Evolutionary conservation across 768 basidiomycete species (phyloP), one percentile per base, ranked within the genome.

Genomic region (Albatrellus ellisii): DNA sequence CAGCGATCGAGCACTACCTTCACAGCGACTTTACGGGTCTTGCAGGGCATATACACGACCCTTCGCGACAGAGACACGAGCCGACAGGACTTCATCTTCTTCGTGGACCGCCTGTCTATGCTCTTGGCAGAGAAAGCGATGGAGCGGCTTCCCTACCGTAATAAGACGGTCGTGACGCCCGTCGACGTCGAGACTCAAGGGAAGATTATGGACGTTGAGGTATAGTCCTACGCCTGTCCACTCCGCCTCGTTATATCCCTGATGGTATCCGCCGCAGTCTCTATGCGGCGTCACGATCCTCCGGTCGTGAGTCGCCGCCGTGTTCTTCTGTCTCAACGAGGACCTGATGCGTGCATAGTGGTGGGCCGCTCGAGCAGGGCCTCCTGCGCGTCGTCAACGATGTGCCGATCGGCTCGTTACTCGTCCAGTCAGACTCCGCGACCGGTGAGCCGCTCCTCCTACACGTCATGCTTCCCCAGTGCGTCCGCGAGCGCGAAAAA

Each of bases 61-160:
- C 55, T 99, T 17, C 73, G 94, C 6, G 79, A 89, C 51, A 65
- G 62, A 42, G 69, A 62, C n/a, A 80, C 85, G 0, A 62, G 63
- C 10, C 67, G 79, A 14, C 84, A 85, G 51, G 90, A 97, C 54
- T 98, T 97, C 54, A 78, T 97, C 28, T 94, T 95, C 66, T 90
- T 89, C 55, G 75, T 76, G 0, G 90, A 95, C 56, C 72, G 94
- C 14, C 63, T 98, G 2, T 75, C 92, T 0, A 90, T 87, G 0
- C 60, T 88, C 15, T 61, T 98, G 18, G 75, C 86, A 4, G 94
- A 98, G 59, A 71, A 77, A 56, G 88, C 90, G 0, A 65, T 92
- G 54, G 79, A 81, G 32, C 68, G 77, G 45, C 68, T 98, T n/a
- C 90, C 90, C 2, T 86, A 79, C 59, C 55, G 62, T 24, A 54